Conservation (phyloP, 2,329 filamentous ascomycete species). For the Pseudocercospora eumusae region DNA sequence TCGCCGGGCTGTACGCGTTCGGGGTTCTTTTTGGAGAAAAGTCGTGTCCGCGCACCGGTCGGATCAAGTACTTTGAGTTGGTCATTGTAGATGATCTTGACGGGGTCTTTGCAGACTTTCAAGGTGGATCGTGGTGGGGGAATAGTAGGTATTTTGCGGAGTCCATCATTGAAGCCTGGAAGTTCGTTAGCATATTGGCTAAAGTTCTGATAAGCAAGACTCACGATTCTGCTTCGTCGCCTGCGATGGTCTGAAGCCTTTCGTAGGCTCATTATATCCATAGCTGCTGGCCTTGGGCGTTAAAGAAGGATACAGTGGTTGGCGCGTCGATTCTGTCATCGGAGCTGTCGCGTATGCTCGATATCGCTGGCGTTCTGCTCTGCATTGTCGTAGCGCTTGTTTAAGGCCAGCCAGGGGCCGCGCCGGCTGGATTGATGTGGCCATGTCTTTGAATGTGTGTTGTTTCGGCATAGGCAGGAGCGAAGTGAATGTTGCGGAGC, state of each 20-base stretch:
- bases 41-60: conserved; percentile 73
- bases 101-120: conserved; percentile 63
- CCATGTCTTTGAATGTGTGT: conserved; percentile 53
- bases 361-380: conserved; percentile 41
- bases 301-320: conserved; percentile 55
- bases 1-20: conserved; percentile 84
- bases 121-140: conserved; percentile 59
- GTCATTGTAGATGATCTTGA: conserved; percentile 65
- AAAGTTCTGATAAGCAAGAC: neutral
- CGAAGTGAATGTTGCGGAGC: neutral
- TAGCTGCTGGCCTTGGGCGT: conserved; percentile 32
- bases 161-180: conserved; percentile 35
- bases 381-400: conserved; percentile 60
- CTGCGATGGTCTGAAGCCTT: conserved; percentile 38
- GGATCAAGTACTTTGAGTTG: conserved; percentile 80
- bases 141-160: conserved; percentile 38
- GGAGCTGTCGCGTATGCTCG: conserved; percentile 47
- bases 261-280: conserved; percentile 30
- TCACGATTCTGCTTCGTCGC: conserved; percentile 40
- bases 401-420: conserved; percentile 74
- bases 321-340: conserved; percentile 31
- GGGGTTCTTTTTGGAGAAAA: conserved; percentile 76
- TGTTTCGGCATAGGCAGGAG: too few species aligned
- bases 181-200: neutral
- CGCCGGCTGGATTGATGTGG: conserved; percentile 56